These are phyloP conservation scores for Pichia cephalocereana DNA, from an alignment of 805 yeast species.

Conservation along the genomic window DNA sequence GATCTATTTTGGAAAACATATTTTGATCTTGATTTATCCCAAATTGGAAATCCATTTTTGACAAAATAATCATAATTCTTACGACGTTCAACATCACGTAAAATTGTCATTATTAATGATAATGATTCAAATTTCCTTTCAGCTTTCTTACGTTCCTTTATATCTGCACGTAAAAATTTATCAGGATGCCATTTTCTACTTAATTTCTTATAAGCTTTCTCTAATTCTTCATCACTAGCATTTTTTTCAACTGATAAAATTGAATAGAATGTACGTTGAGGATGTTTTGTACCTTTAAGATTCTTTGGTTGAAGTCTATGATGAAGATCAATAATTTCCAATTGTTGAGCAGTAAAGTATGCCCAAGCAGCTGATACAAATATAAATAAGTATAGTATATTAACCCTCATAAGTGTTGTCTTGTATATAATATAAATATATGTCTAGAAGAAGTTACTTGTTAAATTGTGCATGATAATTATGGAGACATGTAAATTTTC, in stretches of 20 bases:
- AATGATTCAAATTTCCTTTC: constrained; percentile 70
- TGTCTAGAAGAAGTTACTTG: too few relatives aligned
- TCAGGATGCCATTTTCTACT: constrained; percentile 83
- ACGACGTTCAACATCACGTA: constrained; percentile 47
- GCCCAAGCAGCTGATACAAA: constrained; percentile 4
- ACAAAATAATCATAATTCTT: constrained; percentile 80
- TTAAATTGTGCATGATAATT: too few relatives aligned
- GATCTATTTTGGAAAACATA: constrained; percentile 11
- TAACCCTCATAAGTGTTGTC: not conserved
- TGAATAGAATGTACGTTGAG: constrained; percentile 10
- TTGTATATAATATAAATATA: too few relatives aligned
- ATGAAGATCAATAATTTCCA: constrained; percentile 11
- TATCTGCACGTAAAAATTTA: constrained; percentile 38
- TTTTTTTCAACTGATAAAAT: constrained; percentile 19
- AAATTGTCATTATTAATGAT: constrained; percentile 64
- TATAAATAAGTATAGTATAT: not conserved
- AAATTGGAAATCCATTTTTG: constrained; percentile 76
- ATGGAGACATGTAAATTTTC: too few relatives aligned
- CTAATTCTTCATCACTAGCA: constrained; percentile 44
- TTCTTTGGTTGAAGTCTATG: constrained; percentile 11
- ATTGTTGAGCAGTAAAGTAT: constrained; percentile 9
- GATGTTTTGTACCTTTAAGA: not conserved
- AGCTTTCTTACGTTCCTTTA: constrained; percentile 39
- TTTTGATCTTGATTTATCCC: constrained; percentile 27
- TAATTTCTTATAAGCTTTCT: constrained; percentile 58